Conservation (phyloP, 495 filamentous ascomycete species). For the Lophium mytilinum region DNA sequence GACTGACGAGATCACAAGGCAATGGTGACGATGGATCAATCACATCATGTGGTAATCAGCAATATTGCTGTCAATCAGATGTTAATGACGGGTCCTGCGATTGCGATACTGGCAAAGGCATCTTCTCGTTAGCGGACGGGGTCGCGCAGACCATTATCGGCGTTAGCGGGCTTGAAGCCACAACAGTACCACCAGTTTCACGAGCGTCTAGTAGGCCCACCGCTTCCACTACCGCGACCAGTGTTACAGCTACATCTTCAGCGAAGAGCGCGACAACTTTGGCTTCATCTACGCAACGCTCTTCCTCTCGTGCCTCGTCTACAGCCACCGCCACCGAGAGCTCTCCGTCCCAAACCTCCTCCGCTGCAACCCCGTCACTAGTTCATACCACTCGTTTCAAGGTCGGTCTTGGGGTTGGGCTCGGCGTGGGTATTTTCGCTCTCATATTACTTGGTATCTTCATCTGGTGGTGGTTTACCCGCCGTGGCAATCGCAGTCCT, state of each 20-base stretch:
- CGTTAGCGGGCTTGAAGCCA: not conserved
- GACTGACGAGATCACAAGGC: not conserved
- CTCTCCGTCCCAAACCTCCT: no score
- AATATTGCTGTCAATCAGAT: not conserved
- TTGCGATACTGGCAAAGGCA: not conserved
- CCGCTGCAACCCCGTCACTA: no score
- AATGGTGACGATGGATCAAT: not conserved
- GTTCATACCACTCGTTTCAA: no score
- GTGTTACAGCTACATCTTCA: not conserved
- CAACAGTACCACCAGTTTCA: not conserved
- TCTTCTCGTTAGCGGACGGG: not conserved
- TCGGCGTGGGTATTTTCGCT: no score
- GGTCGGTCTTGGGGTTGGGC: no score
- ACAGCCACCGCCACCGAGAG: no score
- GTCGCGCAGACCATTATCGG: slow-evolving; percentile 5
- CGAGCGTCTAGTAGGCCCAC: not conserved
- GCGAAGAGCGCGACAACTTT: no score
- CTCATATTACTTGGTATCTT: no score
- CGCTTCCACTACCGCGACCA: not conserved
- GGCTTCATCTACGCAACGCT: no score
- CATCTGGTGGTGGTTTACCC: no score
- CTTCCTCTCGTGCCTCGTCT: no score
- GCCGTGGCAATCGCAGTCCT: no score
- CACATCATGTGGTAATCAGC: not conserved
- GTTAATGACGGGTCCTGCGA: not conserved